Conservation (phyloP, 345 rosid genomes). For the Viola odorata region DNA sequence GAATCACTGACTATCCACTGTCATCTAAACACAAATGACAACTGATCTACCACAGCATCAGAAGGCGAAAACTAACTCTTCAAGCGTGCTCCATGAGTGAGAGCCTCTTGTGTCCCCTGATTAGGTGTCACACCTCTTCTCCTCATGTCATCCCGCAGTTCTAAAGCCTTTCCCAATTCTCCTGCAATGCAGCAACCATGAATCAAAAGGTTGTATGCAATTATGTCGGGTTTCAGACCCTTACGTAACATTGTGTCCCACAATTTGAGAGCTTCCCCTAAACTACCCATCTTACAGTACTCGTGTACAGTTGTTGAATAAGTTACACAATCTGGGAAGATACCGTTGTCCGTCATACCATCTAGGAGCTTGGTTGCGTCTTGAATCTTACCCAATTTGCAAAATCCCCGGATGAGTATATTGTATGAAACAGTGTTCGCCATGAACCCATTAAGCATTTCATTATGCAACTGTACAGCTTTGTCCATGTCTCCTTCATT, state of each 20-base stretch:
- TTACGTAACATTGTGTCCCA: slow-evolving; percentile 66
- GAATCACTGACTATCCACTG: too few species aligned
- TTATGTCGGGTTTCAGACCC: slow-evolving; percentile 63
- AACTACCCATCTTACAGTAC: slow-evolving; percentile 46
- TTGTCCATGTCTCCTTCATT: slow-evolving; percentile 58
- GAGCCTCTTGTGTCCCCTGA: slow-evolving; percentile 12
- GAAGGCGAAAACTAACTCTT: slow-evolving; percentile 2
- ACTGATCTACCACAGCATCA: too few species aligned
- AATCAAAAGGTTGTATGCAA: slow-evolving; percentile 66
- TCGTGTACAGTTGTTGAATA: slow-evolving; percentile 75
- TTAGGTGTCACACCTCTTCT: slow-evolving; percentile 47
- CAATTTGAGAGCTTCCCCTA: slow-evolving; percentile 51
- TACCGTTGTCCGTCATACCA: slow-evolving; percentile 50
- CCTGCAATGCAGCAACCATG: slow-evolving; percentile 64
- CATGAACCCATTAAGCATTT: slow-evolving; percentile 52
- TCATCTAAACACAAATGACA: too few species aligned
- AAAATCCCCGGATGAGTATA: slow-evolving; percentile 69
- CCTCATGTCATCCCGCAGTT: slow-evolving; percentile 64
- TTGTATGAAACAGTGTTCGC: slow-evolving; percentile 69
- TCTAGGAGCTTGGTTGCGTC: slow-evolving; percentile 54
- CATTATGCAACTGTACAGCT: slow-evolving; percentile 64
- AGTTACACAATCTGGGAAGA: slow-evolving; percentile 76
- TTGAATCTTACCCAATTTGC: slow-evolving; percentile 60
- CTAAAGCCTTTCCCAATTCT: slow-evolving; percentile 48
- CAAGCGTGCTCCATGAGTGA: slow-evolving; percentile 15